phyloP scores from a whole-genome alignment of 2,329 filamentous ascomycete genomes.

The Hypoxylon sp. region DNA sequence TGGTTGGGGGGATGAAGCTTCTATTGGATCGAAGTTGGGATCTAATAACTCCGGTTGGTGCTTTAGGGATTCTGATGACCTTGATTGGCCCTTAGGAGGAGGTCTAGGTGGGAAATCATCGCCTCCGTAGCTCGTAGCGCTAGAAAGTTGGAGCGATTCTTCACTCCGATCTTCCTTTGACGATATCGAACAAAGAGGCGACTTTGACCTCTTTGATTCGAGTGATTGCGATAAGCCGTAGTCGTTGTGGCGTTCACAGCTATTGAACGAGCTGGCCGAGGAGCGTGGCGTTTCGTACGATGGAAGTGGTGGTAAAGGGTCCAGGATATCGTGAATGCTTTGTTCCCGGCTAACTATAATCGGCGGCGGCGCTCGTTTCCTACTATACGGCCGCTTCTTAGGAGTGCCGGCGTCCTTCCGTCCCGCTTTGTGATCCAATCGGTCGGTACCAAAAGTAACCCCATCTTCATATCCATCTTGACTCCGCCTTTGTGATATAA shows the following conservation, averaged over 20 bases:
- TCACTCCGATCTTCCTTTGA: conserved; percentile 50
- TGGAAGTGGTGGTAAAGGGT: conserved; percentile 57
- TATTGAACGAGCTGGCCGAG: conserved; percentile 64
- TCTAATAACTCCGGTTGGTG: conserved; percentile 39
- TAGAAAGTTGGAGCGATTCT: conserved; percentile 47
- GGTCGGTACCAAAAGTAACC: conserved; percentile 44
- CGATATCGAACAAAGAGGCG: conserved; percentile 56
- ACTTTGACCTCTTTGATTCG: conserved; percentile 54
- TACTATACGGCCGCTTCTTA: conserved; percentile 52
- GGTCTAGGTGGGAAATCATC: conserved; percentile 51
- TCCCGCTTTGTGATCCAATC: conserved; percentile 39
- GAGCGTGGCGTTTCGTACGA: conserved; percentile 57
- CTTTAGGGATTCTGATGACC: conserved; percentile 39
- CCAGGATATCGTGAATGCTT: conserved; percentile 58
- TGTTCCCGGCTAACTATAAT: conserved; percentile 58
- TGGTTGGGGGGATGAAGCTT: conserved; percentile 51
- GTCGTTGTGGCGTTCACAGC: conserved; percentile 57
- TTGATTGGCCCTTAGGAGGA: conserved; percentile 39
- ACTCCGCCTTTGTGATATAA: conserved; percentile 57
- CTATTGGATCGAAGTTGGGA: conserved; percentile 50
- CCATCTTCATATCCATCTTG: conserved; percentile 48
- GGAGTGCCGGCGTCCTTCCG: conserved; percentile 46
- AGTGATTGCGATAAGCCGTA: conserved; percentile 49
- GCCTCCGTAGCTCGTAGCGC: conserved; percentile 46
- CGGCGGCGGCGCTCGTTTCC: conserved; percentile 54